Conservation (phyloP, 805 yeast genomes). For the Limtongia smithiae region DNA sequence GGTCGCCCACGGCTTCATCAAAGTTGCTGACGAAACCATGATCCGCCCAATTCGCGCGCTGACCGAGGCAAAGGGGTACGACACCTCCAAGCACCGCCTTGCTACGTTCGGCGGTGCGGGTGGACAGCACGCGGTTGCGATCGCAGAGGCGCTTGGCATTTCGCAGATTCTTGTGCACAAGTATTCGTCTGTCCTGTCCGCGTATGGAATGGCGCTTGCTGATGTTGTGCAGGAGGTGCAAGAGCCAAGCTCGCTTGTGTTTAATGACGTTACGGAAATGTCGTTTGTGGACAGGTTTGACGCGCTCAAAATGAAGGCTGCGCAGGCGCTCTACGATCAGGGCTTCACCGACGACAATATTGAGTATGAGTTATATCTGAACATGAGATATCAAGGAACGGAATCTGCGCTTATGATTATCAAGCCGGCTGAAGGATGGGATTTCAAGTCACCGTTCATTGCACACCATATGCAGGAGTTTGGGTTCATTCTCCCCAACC, state of each 20-base stretch:
- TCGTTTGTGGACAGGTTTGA: slow-evolving; percentile 47
- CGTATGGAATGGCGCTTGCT: slow-evolving; percentile 84
- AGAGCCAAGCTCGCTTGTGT: slow-evolving; percentile 57
- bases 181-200: slow-evolving; percentile 79
- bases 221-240: slow-evolving; percentile 80
- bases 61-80: slow-evolving; percentile 80
- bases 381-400: slow-evolving; percentile 82
- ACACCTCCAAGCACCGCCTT: slow-evolving; percentile 59
- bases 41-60: slow-evolving; percentile 83
- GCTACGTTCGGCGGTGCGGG: slow-evolving; percentile 94
- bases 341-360: slow-evolving; percentile 50
- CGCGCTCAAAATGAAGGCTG: slow-evolving; percentile 45
- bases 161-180: slow-evolving; percentile 67
- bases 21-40: slow-evolving; percentile 85
- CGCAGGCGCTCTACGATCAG: slow-evolving; percentile 46
- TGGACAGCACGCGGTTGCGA: slow-evolving; percentile 81
- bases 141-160: slow-evolving; percentile 70
- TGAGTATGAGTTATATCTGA: slow-evolving; percentile 60
- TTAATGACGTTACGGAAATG: slow-evolving; percentile 36
- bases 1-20: slow-evolving; percentile 75
- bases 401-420: slow-evolving; percentile 79
- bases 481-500: slow-evolving; percentile 57
- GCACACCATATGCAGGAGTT: slow-evolving; percentile 64
- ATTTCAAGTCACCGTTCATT: slow-evolving; percentile 48
- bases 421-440: slow-evolving; percentile 32